Evolutionary conservation across 495 filamentous ascomycete genomes (phyloP), one percentile per base, ranked within the genome.

Genomic region (Hyaloscypha bicolor): DNA sequence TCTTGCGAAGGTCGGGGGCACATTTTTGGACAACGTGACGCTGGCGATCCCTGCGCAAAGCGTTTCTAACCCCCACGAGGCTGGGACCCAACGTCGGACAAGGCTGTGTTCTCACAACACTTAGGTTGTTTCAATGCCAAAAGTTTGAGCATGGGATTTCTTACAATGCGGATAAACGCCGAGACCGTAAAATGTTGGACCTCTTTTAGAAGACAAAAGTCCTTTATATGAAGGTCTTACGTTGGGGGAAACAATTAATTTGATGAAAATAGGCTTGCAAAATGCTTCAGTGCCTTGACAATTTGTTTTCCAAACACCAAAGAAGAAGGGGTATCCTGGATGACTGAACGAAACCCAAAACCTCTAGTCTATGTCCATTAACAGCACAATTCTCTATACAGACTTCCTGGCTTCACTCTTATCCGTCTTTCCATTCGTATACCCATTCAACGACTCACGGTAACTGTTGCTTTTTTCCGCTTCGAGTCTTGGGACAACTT

Each of bases 401-500:
- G 66, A 60, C 48, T 65, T 69, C 53, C 67, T 42, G 16, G 60
- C 55, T 22, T 60, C 42, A 14, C 16, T 48, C 42, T 14, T 48
- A 14, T 16, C 42, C 42, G 48, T 58, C 16, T 64, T 32, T 29
- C 65, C 62, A 35, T 66, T 69, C 2, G 29, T 55, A 22, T 62
- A 14, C 6, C 60, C 60, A 22, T 65, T 56, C 2, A 52, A 21
- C 16, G 60, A 51, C 12, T 57, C 60, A 11, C 32, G 48, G n/a
- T 45, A 62, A 6, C 61, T 51, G 29, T 14, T 58, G 14, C 45
- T 58, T n/a, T 60, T 66, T 35, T 64, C 59, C 9, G 53, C 63
- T 4, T 48, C 45, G 4, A 60, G 2, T 8, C 60, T 11, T 30
- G 61, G 59, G 39, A 73, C 58, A 12, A 74, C 70, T 29, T 74